Conservation (phyloP, 129 eudicot genomes). For the Tanacetum coccineum region DNA sequence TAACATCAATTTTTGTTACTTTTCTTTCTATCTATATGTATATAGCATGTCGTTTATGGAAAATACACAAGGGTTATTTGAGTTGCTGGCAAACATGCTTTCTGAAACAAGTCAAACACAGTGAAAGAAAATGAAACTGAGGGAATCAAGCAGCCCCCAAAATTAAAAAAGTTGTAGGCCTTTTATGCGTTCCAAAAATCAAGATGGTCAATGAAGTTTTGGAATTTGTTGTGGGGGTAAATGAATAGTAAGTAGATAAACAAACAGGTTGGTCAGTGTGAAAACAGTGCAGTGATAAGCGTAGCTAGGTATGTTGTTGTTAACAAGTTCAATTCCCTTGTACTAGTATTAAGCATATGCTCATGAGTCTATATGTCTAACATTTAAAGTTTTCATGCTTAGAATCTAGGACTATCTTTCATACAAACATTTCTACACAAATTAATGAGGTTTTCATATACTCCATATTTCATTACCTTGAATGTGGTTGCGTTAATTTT, state of each 20-base stretch:
- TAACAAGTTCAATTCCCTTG: constrained; percentile 19
- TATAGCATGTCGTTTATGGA: background rate
- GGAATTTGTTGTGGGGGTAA: constrained; percentile 35
- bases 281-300: constrained; percentile 28
- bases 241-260: constrained; percentile 31
- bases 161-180: constrained; percentile 31
- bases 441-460: too few species aligned
- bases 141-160: constrained; percentile 25
- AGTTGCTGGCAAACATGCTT: constrained; percentile 8
- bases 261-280: constrained; percentile 32
- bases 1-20: too few species aligned
- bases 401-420: too few species aligned
- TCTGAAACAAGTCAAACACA: constrained; percentile 29
- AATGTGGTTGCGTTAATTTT: too few species aligned
- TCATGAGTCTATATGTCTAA: constrained; percentile 10
- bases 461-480: too few species aligned
- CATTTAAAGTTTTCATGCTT: background rate
- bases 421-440: too few species aligned
- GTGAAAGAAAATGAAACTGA: constrained; percentile 24
- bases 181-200: constrained; percentile 36
- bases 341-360: background rate
- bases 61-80: background rate
- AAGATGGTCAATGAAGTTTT: constrained; percentile 36
- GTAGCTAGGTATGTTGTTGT: constrained; percentile 38
- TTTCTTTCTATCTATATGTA: background rate